These are phyloP conservation scores for Candolleomyces eurysporus DNA, from an alignment of 768 basidiomycete genomes.

Conservation along the genomic window DNA sequence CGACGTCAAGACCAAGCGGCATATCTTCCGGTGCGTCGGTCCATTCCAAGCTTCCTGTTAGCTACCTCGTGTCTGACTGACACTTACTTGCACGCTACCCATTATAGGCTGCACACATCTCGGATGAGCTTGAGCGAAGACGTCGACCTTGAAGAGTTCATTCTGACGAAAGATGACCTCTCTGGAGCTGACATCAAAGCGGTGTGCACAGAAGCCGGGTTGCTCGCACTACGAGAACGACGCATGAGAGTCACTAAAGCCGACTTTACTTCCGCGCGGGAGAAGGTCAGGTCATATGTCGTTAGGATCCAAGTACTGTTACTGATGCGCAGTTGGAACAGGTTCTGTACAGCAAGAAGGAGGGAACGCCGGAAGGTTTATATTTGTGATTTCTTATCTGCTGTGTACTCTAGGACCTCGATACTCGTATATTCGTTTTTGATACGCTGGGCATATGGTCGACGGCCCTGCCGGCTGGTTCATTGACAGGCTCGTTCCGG, in stretches of 20 bases:
- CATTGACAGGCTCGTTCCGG: too few relatives aligned
- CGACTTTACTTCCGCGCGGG: conserved; percentile 87
- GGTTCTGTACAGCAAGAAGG: conserved; percentile 95
- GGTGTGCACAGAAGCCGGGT: conserved; percentile 97
- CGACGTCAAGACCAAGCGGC: conserved; percentile 97
- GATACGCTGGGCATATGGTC: too few relatives aligned
- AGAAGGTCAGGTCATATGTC: conserved; percentile 63
- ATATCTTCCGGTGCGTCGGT: conserved; percentile 81
- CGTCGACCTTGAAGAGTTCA: conserved; percentile 94
- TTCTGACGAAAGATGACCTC: conserved; percentile 93
- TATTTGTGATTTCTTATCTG: conserved; percentile 53
- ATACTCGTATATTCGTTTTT: not conserved
- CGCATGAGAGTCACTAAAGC: conserved; percentile 92
- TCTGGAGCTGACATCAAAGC: conserved; percentile 99
- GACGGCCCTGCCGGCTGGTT: too few relatives aligned
- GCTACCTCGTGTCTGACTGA: conserved; percentile 1
- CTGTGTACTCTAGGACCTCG: not conserved
- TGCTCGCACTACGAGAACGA: conserved; percentile 90
- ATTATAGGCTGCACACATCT: conserved; percentile 77
- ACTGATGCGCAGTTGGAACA: conserved; percentile 23
- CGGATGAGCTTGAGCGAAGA: conserved; percentile 89
- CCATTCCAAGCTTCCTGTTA: not conserved
- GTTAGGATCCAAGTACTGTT: not conserved
- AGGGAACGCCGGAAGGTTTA: conserved; percentile 89
- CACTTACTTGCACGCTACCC: too few relatives aligned